Percentiles rank a stretch among this genome's conserved stretches.
These are phyloP conservation scores for Aspergillus neoniger DNA, from an alignment of 2,329 filamentous ascomycete species.

Conservation along the genomic window DNA sequence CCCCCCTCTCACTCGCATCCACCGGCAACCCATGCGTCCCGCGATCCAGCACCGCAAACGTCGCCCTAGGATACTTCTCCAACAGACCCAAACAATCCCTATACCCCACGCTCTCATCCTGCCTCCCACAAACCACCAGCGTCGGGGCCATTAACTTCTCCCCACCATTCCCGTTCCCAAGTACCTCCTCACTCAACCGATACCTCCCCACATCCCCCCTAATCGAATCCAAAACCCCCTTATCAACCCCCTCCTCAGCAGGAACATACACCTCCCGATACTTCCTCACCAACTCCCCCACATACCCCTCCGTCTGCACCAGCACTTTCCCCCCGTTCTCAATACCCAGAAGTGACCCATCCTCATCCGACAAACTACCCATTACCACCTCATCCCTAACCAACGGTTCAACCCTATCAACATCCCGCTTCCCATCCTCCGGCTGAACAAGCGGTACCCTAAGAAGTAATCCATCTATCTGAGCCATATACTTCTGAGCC, in stretches of 20 bases:
- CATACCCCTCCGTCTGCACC: slow-evolving; percentile 31
- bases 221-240: slow-evolving; percentile 27
- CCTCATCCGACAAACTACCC: slow-evolving; percentile 22
- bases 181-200: not conserved
- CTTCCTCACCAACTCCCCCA: slow-evolving; percentile 25
- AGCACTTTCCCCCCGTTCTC: slow-evolving; percentile 20
- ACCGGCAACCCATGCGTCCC: slow-evolving; percentile 31
- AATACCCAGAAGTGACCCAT: slow-evolving; percentile 20
- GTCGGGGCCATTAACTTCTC: slow-evolving; percentile 31
- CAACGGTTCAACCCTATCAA: slow-evolving; percentile 24
- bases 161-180: slow-evolving; percentile 9
- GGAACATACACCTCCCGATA: slow-evolving; percentile 19
- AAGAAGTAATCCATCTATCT: slow-evolving; percentile 30
- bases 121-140: slow-evolving; percentile 31
- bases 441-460: slow-evolving; percentile 33
- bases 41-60: slow-evolving; percentile 30
- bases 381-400: slow-evolving; percentile 21
- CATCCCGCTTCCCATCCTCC: slow-evolving; percentile 25
- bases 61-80: slow-evolving; percentile 31
- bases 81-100: slow-evolving; percentile 32
- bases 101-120: slow-evolving; percentile 32
- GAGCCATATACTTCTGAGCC: slow-evolving; percentile 27
- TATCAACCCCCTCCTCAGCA: slow-evolving; percentile 23
- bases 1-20: slow-evolving; percentile 28
- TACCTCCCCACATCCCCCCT: slow-evolving; percentile 30